These are phyloP conservation scores for Lobosporangium transversale DNA, from an alignment of 192 early-diverging fungal genomes.

Conservation along the genomic window DNA sequence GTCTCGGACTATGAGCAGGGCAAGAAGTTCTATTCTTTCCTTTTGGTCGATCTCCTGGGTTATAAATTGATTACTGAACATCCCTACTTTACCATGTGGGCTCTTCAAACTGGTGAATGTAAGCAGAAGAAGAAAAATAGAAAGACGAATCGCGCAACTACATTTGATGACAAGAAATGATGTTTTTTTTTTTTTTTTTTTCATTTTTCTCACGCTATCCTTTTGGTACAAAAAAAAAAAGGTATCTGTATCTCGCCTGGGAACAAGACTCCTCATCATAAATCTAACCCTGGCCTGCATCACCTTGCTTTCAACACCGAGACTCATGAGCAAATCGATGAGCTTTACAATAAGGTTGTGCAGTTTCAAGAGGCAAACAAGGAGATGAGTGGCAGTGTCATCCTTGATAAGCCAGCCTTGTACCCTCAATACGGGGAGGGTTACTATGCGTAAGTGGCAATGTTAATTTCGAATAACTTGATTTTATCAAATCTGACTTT, in stretches of 20 bases:
- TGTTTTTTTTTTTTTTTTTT: background rate
- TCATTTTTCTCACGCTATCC: background rate
- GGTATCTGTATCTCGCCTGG: slow-evolving; percentile 22
- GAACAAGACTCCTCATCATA: slow-evolving; percentile 23
- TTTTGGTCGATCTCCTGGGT: slow-evolving; percentile 26
- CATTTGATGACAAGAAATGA: no score
- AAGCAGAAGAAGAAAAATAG: background rate
- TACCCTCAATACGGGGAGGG: slow-evolving; percentile 36
- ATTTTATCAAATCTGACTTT: no score
- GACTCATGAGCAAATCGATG: slow-evolving; percentile 17
- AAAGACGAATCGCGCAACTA: background rate
- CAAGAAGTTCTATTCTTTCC: slow-evolving; percentile 37
- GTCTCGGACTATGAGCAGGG: slow-evolving; percentile 20
- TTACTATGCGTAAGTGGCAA: slow-evolving; percentile 46
- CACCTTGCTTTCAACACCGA: slow-evolving; percentile 29
- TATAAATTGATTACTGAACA: slow-evolving; percentile 25
- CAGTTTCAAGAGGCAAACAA: slow-evolving; percentile 28
- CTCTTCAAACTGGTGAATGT: slow-evolving; percentile 1
- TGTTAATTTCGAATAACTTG: no score
- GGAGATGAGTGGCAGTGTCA: background rate
- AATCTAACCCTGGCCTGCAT: slow-evolving; percentile 30
- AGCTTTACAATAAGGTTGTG: slow-evolving; percentile 26
- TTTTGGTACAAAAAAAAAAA: background rate
- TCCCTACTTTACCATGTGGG: slow-evolving; percentile 36
- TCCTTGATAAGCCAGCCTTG: slow-evolving; percentile 27